Conservation (phyloP, 345 rosid genomes). For the Nephelium lappaceum region DNA sequence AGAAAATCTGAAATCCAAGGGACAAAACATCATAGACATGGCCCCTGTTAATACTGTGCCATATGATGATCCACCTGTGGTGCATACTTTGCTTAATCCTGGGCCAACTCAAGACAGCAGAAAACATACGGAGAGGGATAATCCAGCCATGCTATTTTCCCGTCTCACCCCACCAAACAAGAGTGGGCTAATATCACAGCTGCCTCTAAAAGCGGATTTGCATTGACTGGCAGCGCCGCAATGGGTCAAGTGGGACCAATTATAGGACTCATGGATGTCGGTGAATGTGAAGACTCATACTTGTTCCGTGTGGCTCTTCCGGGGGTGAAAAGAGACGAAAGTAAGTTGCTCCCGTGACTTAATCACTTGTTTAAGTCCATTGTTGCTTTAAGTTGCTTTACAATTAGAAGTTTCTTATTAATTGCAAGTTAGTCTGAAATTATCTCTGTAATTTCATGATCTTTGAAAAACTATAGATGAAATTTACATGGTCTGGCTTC, state of each 20-base stretch:
- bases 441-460: not conserved
- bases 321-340: conserved; percentile 61
- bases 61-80: not conserved
- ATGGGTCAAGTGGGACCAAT: conserved; percentile 38
- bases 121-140: conserved; percentile 5
- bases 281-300: conserved; percentile 60
- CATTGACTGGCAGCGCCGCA: conserved; percentile 43
- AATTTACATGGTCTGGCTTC: too few species aligned
- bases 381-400: not conserved
- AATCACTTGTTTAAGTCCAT: not conserved
- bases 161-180: conserved; percentile 32
- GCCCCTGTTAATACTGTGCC: conserved; percentile 14
- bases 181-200: conserved; percentile 33
- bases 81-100: not conserved
- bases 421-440: not conserved
- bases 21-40: not conserved
- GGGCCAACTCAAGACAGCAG: conserved; percentile 11
- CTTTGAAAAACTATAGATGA: too few species aligned
- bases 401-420: not conserved
- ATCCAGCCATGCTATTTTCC: conserved; percentile 27
- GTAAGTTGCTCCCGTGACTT: conserved; percentile 37
- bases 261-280: conserved; percentile 59
- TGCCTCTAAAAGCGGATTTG: conserved; percentile 35
- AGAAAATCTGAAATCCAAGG: conserved; percentile 1
- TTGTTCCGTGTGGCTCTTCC: conserved; percentile 66